Conservation (phyloP, 495 filamentous ascomycete genomes). For the Aspergillus bridgeri region DNA sequence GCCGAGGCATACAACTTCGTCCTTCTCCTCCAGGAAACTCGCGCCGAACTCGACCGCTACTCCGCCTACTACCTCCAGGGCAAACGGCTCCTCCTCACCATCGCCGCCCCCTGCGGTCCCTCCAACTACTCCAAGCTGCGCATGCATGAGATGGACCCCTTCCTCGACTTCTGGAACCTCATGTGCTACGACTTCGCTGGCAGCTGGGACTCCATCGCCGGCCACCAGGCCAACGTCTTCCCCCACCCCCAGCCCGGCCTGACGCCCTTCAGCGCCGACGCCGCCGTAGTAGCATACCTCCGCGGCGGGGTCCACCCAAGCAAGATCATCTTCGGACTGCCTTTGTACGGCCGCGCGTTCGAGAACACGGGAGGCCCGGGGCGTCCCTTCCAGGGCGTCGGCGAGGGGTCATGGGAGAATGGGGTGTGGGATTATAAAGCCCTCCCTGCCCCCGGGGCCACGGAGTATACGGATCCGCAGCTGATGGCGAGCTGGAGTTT, state of each 20-base stretch:
- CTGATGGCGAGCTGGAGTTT: constrained; percentile 14
- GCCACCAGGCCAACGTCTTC: constrained; percentile 74
- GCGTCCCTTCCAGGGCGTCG: constrained; percentile 61
- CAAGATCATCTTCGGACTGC: constrained; percentile 82
- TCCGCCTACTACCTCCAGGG: constrained; percentile 40
- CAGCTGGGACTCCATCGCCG: constrained; percentile 63
- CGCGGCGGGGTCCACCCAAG: constrained; percentile 53
- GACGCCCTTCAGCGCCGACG: constrained; percentile 69
- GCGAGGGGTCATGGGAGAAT: constrained; percentile 64
- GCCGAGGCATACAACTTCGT: constrained; percentile 61
- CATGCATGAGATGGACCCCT: constrained; percentile 59
- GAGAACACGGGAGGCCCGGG: constrained; percentile 68
- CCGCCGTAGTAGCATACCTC: constrained; percentile 62
- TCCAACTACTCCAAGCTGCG: constrained; percentile 57
- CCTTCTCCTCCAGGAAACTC: constrained; percentile 54
- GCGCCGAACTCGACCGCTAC: constrained; percentile 60
- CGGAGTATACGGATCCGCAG: constrained; percentile 14
- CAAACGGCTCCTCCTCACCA: constrained; percentile 63
- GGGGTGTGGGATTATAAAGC: constrained; percentile 79
- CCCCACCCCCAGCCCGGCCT: constrained; percentile 47
- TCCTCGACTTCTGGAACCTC: constrained; percentile 67
- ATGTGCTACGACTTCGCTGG: constrained; percentile 79
- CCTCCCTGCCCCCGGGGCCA: constrained; percentile 40
- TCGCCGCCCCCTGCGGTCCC: constrained; percentile 56
- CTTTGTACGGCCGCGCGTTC: constrained; percentile 83